Conservation (phyloP, 2,329 filamentous ascomycete species). For the Xylariaceae sp. region DNA sequence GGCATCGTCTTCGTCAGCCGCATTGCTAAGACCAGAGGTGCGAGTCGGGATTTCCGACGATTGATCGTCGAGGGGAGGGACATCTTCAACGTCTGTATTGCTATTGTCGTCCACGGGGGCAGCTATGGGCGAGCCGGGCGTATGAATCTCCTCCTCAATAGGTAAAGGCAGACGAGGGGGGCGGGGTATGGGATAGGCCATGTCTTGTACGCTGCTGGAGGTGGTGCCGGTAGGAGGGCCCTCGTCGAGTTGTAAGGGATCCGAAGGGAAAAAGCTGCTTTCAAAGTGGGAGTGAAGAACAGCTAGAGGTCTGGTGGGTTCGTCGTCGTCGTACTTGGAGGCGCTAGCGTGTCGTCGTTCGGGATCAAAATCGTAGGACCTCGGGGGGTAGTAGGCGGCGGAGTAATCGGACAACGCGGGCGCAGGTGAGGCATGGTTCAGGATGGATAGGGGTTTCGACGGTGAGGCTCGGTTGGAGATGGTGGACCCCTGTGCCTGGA, state of each 20-base stretch:
- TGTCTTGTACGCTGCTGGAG: slow-evolving; percentile 56
- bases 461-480: slow-evolving; percentile 44
- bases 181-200: slow-evolving; percentile 57
- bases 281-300: slow-evolving; percentile 41
- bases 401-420: slow-evolving; percentile 30
- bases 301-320: slow-evolving; percentile 53
- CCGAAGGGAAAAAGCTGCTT: slow-evolving; percentile 28
- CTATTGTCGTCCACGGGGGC: slow-evolving; percentile 61
- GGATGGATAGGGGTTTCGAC: slow-evolving; percentile 44
- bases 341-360: slow-evolving; percentile 34
- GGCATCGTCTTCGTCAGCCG: slow-evolving; percentile 69
- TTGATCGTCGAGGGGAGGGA: slow-evolving; percentile 46
- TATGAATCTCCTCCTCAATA: slow-evolving; percentile 86
- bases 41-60: slow-evolving; percentile 45
- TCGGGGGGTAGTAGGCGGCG: slow-evolving; percentile 24
- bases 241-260: slow-evolving; percentile 33
- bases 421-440: slow-evolving; percentile 42
- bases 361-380: slow-evolving; percentile 21
- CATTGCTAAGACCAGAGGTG: slow-evolving; percentile 54
- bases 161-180: slow-evolving; percentile 86
- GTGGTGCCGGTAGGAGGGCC: slow-evolving; percentile 42
- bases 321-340: slow-evolving; percentile 29
- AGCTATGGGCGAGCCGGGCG: slow-evolving; percentile 84
- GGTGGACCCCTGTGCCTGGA: slow-evolving; percentile 54
- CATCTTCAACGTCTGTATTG: slow-evolving; percentile 45